A percentile compares a stretch with the other conserved stretches of the same genome.
Conservation (phyloP, 169 alveolate genomes). For the Plasmodium gaboni region DNA sequence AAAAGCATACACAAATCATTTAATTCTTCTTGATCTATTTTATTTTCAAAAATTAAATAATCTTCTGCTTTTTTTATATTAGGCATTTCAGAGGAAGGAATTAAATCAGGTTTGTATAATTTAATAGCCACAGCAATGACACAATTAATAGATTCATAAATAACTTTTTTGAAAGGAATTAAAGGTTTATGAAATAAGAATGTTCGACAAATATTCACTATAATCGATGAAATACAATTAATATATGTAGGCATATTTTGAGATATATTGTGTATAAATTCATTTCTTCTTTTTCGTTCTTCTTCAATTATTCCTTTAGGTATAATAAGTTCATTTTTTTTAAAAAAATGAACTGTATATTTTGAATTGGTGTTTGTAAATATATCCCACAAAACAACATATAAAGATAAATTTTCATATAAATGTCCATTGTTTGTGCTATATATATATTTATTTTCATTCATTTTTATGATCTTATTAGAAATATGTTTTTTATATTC, state of each 20-base stretch:
- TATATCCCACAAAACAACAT: conserved; percentile 72
- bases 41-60: conserved; percentile 33
- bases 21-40: conserved; percentile 33
- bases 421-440: not conserved
- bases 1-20: conserved; percentile 49
- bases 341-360: conserved; percentile 48
- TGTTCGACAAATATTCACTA: conserved; percentile 41
- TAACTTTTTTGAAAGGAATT: conserved; percentile 49
- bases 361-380: conserved; percentile 47
- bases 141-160: conserved; percentile 61
- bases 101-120: conserved; percentile 26
- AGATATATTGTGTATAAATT: conserved; percentile 53
- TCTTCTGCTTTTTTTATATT: conserved; percentile 47
- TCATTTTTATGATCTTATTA: not conserved
- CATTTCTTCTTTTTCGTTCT: conserved; percentile 62
- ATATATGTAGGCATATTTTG: conserved; percentile 47
- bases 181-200: conserved; percentile 58
- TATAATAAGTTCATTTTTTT: conserved; percentile 20
- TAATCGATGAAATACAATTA: conserved; percentile 29
- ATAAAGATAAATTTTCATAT: conserved; percentile 57
- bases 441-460: conserved; percentile 33
- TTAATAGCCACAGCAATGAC: conserved; percentile 36
- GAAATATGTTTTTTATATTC: not conserved
- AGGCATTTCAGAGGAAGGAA: conserved; percentile 30
- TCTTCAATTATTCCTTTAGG: conserved; percentile 40